phyloP scores from a whole-genome alignment of 495 filamentous ascomycete genomes.

The Mycothermus thermophilus region DNA sequence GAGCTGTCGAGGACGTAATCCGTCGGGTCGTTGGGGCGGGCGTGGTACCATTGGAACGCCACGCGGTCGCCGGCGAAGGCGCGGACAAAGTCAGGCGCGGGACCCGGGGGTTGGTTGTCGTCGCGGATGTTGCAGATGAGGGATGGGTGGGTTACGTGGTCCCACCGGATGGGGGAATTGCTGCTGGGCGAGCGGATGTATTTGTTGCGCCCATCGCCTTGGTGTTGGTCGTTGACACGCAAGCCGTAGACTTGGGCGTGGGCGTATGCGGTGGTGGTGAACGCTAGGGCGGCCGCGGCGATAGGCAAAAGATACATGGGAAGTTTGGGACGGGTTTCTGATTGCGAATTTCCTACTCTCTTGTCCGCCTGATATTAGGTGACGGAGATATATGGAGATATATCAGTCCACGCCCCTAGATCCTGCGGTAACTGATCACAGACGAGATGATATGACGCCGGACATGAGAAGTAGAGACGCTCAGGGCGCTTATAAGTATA shows the following conservation, averaged over 20 bases:
- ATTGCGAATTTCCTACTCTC: neutral
- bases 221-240: constrained; percentile 30
- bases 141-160: constrained; percentile 17
- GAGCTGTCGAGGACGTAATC: constrained; percentile 28
- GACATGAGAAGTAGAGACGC: no score
- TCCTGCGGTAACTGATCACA: no score
- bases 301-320: constrained; percentile 1
- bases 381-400: no score
- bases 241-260: constrained; percentile 29
- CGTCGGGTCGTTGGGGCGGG: constrained; percentile 27
- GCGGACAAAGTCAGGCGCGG: constrained; percentile 20
- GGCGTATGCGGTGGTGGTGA: constrained; percentile 23
- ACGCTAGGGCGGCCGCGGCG: constrained; percentile 1
- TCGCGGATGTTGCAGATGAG: constrained; percentile 34
- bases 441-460: no score
- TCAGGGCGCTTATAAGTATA: no score
- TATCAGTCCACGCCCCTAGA: no score
- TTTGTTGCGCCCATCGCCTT: constrained; percentile 22
- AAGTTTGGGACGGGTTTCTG: neutral
- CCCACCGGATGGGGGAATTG: constrained; percentile 19
- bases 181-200: constrained; percentile 27
- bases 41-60: constrained; percentile 33
- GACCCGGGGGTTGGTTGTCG: no score
- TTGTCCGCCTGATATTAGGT: no score
- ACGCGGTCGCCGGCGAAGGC: constrained; percentile 28